Base-by-base conservation (phyloP, 2,329 filamentous ascomycete genomes). In the Berkeleyomyces basicola region DNA sequence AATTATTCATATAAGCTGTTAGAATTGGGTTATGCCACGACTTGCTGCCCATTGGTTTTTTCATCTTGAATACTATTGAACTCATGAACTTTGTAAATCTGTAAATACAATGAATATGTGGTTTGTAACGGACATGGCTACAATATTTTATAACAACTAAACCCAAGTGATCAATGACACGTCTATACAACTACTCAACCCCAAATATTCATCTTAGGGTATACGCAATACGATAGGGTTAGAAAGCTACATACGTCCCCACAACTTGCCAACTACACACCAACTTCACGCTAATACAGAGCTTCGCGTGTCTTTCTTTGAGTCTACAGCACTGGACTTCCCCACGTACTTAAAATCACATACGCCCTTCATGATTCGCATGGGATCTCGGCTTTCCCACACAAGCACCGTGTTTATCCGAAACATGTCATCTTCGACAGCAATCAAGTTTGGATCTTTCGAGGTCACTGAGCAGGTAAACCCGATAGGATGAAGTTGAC, bases 361-460 rank as follows among this genome's bases (percentile, higher is more conserved):
- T 46, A 4, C 16, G 23, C 23, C 23, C 7, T 46, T 31, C 42
- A 59, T 59, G 58, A 59, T 47, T 59, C 58, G 23, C 4, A 6
- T 39, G 10, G 31, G 58, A 3, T 46, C n/a, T 36, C 40, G 36
- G 9, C 9, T 46, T 5, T 37, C 6, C 16, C 42, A 37, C 10
- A 46, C 23, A 4, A 23, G 7, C 31, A 2, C 9, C 14, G 23
- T 46, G 33, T 57, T 63, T 37, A 33, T 37, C 31, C 55, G 58
- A 43, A 60, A 42, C 40, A 65, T 65, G 57, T 51, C 61, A 7
- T 46, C 61, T 40, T 42, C 59, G 40, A 37, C 7, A 39, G n/a
- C 58, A 40, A 72, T 92, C 67, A 78, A 83, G 70, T 93, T 95
- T 70, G 88, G 89, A 11, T 80, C 84, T 7, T 91, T 87, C 70